Evolutionary conservation across 2,329 filamentous ascomycete genomes (phyloP).

Genomic region (Trichoderma cornu-damae): DNA sequence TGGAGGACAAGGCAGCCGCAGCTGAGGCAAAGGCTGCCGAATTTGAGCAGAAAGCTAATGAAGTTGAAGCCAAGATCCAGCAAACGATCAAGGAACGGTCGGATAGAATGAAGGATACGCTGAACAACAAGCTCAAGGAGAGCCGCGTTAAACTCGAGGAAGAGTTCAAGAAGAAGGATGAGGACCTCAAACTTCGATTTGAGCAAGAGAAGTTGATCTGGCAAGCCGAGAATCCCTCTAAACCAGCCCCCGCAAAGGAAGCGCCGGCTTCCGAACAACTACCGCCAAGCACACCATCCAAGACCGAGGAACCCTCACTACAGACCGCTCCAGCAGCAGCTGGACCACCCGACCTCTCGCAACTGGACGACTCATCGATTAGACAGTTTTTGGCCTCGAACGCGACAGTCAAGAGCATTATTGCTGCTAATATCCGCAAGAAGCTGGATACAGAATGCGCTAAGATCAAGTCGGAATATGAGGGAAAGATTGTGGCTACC

Average conservation of each 20-base stretch:
- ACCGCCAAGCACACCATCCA: conserved; percentile 37
- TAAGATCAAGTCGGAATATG: conserved; percentile 52
- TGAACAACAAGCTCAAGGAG: conserved; percentile 68
- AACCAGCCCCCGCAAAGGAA: conserved; percentile 23
- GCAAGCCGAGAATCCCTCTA: conserved; percentile 46
- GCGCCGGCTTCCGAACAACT: conserved; percentile 24
- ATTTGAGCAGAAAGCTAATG: conserved; percentile 57
- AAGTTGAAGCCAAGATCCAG: conserved; percentile 59
- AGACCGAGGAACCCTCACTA: conserved; percentile 32
- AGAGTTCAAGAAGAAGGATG: conserved; percentile 50
- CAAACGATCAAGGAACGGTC: conserved; percentile 59
- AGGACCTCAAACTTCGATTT: conserved; percentile 50
- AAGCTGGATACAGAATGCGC: conserved; percentile 63
- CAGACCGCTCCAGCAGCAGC: conserved; percentile 35
- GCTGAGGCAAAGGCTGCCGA: conserved; percentile 59
- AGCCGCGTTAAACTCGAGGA: conserved; percentile 50
- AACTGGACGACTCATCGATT: conserved; percentile 51
- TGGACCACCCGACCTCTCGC: conserved; percentile 40
- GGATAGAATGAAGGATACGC: conserved; percentile 61
- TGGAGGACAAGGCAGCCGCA: conserved; percentile 58
- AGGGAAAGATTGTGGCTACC: conserved; percentile 49
- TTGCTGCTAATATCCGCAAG: conserved; percentile 60
- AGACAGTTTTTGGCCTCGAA: conserved; percentile 54
- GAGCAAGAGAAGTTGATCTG: conserved; percentile 61
- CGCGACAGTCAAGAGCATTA: conserved; percentile 52